Evolutionary conservation across 805 yeast genomes (phyloP), one percentile per base, ranked within the genome.

Genomic region (Candida nanaspora): DNA sequence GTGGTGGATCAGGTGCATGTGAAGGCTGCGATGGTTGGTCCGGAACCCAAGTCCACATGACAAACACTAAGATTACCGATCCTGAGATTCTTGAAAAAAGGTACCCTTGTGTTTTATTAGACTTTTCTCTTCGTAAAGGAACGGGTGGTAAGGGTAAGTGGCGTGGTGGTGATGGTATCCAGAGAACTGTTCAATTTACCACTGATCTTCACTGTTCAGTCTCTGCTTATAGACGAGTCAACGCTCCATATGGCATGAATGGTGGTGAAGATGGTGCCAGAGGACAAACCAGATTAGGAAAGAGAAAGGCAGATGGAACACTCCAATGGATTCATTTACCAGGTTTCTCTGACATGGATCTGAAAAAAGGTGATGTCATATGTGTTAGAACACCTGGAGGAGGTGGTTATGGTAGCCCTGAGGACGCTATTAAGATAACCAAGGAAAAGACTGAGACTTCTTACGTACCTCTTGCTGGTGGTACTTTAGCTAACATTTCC

Each of bases 1-100:
- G 78, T 45, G 76, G 75, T 33, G 80, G 80, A 21, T 63, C 69
- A 32, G 76, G 79, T 43, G 79, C 78, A 18, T 69, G 76, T 25
- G 63, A 66, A 46, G 69, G 63, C 16, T 65, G 63, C 63, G 53
- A 66, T 39, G 76, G 70, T 2, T 73, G 61, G 46, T 57, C 65
- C 15, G 80, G 69, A 21, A 73, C 74, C 6, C 79, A 75, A 69
- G 77, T 34, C 15, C 37, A 34, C 16, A 44, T 44, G 47, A 44
- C 47, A 6, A 44, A 44, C 28, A 44, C 47, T 42, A 59, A 71
- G 57, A 74, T 74, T 48, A 74, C 80, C 1, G 80, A 75, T 47
- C 70, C 76, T 1, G 80, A 75, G 49, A 61, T 73, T 10, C 62
- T 74, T 44, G 80, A 75, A 49, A 63, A 69, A 42, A 55, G 79